Evolutionary conservation across 352 stramenopile genomes (phyloP).

Genomic region (Phytopythium kandeliae): DNA sequence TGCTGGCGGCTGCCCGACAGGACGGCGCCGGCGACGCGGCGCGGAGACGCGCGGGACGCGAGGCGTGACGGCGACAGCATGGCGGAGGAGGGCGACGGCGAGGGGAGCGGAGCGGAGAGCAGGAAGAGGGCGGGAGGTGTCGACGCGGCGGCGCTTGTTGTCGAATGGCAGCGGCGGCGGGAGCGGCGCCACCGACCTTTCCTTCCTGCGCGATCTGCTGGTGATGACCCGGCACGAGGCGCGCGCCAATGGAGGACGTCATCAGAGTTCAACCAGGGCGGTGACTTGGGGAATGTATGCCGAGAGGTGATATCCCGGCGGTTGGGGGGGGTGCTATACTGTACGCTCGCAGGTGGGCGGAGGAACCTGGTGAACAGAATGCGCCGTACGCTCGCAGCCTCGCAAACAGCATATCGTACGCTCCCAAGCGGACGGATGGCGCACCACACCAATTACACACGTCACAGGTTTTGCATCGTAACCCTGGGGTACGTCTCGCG

Average conservation of each 20-base stretch:
- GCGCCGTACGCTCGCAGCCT: constrained; percentile 15
- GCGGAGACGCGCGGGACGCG: constrained; percentile 22
- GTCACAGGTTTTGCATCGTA: not conserved
- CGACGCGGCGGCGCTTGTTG: constrained; percentile 14
- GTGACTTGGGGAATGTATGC: constrained; percentile 16
- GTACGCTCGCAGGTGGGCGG: constrained; percentile 24
- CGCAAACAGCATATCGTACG: constrained; percentile 1
- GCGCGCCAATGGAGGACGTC: constrained; percentile 3
- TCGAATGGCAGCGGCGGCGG: constrained; percentile 12
- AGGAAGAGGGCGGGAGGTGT: too few species aligned
- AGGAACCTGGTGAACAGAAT: not conserved
- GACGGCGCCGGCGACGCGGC: constrained; percentile 7
- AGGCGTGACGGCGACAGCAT: constrained; percentile 18
- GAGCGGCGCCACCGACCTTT: not conserved
- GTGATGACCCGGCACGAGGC: constrained; percentile 4
- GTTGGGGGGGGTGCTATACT: constrained; percentile 3
- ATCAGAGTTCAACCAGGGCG: constrained; percentile 6
- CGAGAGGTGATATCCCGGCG: not conserved
- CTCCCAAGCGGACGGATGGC: constrained; percentile 1
- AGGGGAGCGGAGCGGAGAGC: not conserved
- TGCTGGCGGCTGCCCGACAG: constrained; percentile 7
- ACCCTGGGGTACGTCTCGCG: too few species aligned
- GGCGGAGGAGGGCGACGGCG: not conserved
- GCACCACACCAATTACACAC: not conserved
- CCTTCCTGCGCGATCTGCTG: not conserved